These are phyloP conservation scores for Talaromyces sp. DNA, from an alignment of 2,329 filamentous ascomycete genomes.

Conservation along the genomic window DNA sequence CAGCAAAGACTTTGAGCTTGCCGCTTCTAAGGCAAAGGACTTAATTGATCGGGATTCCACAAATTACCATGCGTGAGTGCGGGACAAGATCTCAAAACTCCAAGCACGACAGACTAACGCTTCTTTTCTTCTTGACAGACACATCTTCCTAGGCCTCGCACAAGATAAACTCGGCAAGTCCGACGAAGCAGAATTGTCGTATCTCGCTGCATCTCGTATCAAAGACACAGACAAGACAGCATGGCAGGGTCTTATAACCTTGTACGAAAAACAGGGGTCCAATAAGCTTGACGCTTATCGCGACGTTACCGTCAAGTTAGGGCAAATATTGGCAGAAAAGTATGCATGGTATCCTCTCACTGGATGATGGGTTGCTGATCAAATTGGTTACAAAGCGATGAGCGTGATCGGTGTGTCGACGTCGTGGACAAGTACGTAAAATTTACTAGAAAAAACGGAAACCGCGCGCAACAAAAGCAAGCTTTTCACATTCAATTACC, in stretches of 20 bases:
- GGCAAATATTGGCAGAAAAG: slow-evolving; percentile 66
- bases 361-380: background rate
- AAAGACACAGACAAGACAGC: slow-evolving; percentile 75
- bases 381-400: slow-evolving; percentile 43
- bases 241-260: slow-evolving; percentile 82
- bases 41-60: slow-evolving; percentile 68
- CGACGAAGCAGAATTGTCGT: slow-evolving; percentile 72
- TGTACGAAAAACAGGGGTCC: slow-evolving; percentile 74
- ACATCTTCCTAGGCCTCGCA: slow-evolving; percentile 84
- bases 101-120: slow-evolving; percentile 18
- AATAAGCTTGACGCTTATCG: slow-evolving; percentile 71
- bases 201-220: slow-evolving; percentile 66
- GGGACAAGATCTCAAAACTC: background rate
- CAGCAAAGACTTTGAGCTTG: slow-evolving; percentile 73
- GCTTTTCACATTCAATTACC: slow-evolving; percentile 75
- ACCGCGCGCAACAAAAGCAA: slow-evolving; percentile 67
- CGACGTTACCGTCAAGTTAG: slow-evolving; percentile 67
- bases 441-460: slow-evolving; percentile 69
- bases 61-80: slow-evolving; percentile 73
- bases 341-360: slow-evolving; percentile 38
- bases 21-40: slow-evolving; percentile 63
- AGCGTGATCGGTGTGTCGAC: slow-evolving; percentile 56
- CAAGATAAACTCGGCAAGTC: slow-evolving; percentile 69
- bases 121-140: slow-evolving; percentile 42
- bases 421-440: slow-evolving; percentile 75